Evolutionary conservation across 1,284 basidiomycete species (phyloP), one percentile per base, ranked within the genome.

Genomic region (Tylopilus orsonianus): DNA sequence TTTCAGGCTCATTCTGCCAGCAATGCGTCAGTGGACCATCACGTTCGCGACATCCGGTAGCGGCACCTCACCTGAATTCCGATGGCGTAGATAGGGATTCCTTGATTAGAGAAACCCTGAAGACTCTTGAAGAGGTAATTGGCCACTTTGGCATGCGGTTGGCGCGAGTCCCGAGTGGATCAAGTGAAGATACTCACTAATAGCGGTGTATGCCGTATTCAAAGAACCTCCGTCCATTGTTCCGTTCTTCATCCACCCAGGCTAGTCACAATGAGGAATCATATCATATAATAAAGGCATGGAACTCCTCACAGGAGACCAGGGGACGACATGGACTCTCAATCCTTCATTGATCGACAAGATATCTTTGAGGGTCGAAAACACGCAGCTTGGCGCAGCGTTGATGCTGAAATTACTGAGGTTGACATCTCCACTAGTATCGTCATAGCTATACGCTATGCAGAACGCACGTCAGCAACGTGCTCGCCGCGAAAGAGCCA

Each of bases 191-290:
- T 22, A 46, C 56, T 48, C 48, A 77, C 77, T 75, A 1, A 60
- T 54, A 33, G 56, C 54, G 16, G 65, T 63, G 47, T 75, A 72
- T 14, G 61, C 49, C 5, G 60, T 66, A 13, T 68, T 55, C 53
- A 79, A 68, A 26, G 62, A 68, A 14, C 75, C 77, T 2, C 76
- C 77, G 5, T 72, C 62, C 70, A 78, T 74, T 2, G 69, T 69
- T 32, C 67, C 71, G 44, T 60, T 62, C 56, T 78, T 80, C 76
- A 79, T 77, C 78, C 78, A 80, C 10, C 64, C 75, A 3, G 78
- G 78, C 76, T 79, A 46, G 19, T 45, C 24, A n/a, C 3, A 24
- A 24, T 44, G 20, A 54, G 41, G 42, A 32, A 9, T 24, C 19
- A 14, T 26, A 5, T 8, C 39, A 32, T 20, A 5, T 10, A 4